Evolutionary conservation across 169 alveolate genomes (phyloP).

Genomic region (Plasmodium yoelii): DNA sequence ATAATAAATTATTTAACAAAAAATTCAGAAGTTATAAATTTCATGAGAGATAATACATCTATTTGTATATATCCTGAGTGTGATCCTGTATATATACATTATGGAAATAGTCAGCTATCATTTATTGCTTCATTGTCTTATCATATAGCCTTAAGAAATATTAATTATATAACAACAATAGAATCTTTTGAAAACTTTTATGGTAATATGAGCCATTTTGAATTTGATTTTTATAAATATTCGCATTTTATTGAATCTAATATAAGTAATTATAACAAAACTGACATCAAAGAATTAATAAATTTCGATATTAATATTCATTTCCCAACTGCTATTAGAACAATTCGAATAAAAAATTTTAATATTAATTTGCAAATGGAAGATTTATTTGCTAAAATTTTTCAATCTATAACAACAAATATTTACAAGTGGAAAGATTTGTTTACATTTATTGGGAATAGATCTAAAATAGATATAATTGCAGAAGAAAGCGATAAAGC

Average conservation of each 20-base stretch:
- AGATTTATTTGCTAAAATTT: conserved; percentile 33
- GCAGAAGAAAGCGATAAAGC: neutral
- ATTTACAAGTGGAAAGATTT: conserved; percentile 45
- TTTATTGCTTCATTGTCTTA: conserved; percentile 48
- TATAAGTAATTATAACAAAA: neutral
- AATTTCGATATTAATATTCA: conserved; percentile 23
- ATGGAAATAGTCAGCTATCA: conserved; percentile 36
- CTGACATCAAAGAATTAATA: conserved; percentile 11
- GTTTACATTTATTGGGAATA: conserved; percentile 26
- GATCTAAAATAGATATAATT: neutral
- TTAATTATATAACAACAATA: conserved; percentile 53
- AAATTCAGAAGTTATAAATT: conserved; percentile 32
- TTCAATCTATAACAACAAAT: conserved; percentile 39
- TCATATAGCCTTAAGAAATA: conserved; percentile 43
- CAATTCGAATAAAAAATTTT: conserved; percentile 60
- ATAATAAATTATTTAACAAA: conserved; percentile 50
- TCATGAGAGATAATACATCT: conserved; percentile 60
- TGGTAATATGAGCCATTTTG: conserved; percentile 25
- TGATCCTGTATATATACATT: conserved; percentile 42
- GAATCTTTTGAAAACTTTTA: conserved; percentile 56
- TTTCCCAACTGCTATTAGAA: conserved; percentile 37
- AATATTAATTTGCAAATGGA: conserved; percentile 35
- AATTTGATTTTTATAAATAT: conserved; percentile 30
- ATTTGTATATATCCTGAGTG: conserved; percentile 68
- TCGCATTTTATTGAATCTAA: conserved; percentile 16